Conservation (phyloP, 2,329 filamentous ascomycete genomes). For the Phoma sp. region DNA sequence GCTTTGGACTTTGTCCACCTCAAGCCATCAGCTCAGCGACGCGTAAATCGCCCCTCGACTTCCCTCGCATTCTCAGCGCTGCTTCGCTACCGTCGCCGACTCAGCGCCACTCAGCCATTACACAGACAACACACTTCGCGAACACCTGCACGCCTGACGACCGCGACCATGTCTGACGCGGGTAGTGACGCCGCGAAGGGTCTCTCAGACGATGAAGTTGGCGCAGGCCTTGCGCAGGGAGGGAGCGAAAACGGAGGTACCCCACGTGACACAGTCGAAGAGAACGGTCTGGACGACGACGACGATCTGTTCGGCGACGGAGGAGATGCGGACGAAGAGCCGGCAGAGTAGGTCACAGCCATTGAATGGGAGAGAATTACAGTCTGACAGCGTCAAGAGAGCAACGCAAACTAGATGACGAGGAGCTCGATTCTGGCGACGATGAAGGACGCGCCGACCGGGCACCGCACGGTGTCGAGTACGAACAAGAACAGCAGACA, state of each 20-base stretch:
- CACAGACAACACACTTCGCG: slow-evolving; percentile 2
- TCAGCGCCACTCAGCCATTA: neutral
- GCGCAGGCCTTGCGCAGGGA: slow-evolving; percentile 38
- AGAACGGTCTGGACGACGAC: slow-evolving; percentile 37
- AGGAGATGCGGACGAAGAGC: slow-evolving; percentile 42
- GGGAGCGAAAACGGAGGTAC: slow-evolving; percentile 38
- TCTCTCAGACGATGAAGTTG: slow-evolving; percentile 45
- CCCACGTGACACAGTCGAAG: slow-evolving; percentile 41
- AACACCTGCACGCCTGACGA: slow-evolving; percentile 1
- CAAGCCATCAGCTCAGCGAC: slow-evolving; percentile 11
- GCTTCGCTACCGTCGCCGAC: neutral
- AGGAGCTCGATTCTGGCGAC: slow-evolving; percentile 67
- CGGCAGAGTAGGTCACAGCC: slow-evolving; percentile 33
- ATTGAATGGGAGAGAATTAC: slow-evolving; percentile 26
- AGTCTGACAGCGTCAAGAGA: slow-evolving; percentile 27
- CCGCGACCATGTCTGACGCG: slow-evolving; percentile 47
- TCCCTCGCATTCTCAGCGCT: neutral
- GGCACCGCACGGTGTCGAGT: slow-evolving; percentile 53
- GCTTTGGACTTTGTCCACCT: slow-evolving; percentile 33
- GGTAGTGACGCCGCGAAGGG: slow-evolving; percentile 18
- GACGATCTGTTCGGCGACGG: slow-evolving; percentile 57
- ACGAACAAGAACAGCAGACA: slow-evolving; percentile 61
- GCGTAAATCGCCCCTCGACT: slow-evolving; percentile 6
- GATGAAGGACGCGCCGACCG: slow-evolving; percentile 70
- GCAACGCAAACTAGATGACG: slow-evolving; percentile 63